These are phyloP conservation scores for Pelargonium cotyledonis DNA, from an alignment of 441 rosid species.

Conservation along the genomic window DNA sequence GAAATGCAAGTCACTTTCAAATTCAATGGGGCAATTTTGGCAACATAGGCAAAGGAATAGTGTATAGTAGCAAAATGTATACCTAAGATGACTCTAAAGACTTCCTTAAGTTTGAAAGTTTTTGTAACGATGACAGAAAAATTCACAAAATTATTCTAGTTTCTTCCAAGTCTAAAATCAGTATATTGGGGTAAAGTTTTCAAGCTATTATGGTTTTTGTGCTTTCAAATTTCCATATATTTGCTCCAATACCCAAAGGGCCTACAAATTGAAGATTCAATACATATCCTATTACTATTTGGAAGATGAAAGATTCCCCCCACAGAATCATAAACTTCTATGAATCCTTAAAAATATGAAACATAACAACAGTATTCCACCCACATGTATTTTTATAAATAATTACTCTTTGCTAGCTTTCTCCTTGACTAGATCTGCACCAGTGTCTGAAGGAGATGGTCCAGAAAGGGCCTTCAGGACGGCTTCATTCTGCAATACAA, in stretches of 20 bases:
- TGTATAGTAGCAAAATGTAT: too few species aligned
- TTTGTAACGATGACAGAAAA: background rate
- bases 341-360: conserved; percentile 8
- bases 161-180: conserved; percentile 21
- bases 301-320: conserved; percentile 17
- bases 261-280: conserved; percentile 32
- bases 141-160: conserved; percentile 2
- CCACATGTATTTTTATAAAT: background rate
- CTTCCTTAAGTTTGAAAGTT: background rate
- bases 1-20: conserved; percentile 13
- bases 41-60: too few species aligned
- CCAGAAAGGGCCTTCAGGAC: conserved; percentile 61
- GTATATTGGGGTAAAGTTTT: background rate
- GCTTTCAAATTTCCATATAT: conserved; percentile 5
- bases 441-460: conserved; percentile 38
- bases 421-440: conserved; percentile 23
- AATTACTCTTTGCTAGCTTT: conserved; percentile 15
- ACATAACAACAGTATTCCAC: background rate
- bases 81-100: background rate
- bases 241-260: conserved; percentile 12
- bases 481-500: conserved; percentile 66
- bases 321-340: conserved; percentile 21
- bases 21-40: conserved; percentile 19
- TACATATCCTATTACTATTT: conserved; percentile 21
- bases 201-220: background rate